A percentile compares a stretch with the other conserved stretches of the same genome.
Evolutionary conservation across 208 protist genomes (phyloP).

Genomic region (Kentomonas sorsogonicus): DNA sequence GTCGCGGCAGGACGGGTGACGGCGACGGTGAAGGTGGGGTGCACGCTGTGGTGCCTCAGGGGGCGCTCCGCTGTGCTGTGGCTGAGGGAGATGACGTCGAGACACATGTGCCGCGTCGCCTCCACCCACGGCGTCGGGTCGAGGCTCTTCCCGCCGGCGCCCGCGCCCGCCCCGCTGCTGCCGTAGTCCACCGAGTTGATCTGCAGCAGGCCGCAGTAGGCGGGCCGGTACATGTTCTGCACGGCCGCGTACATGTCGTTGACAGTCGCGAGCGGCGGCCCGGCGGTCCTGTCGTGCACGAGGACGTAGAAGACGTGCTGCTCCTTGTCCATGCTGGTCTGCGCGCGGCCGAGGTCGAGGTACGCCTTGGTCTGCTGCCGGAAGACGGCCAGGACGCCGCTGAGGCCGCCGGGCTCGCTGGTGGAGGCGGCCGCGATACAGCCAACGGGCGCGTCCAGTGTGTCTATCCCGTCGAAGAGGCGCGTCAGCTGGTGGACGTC

Average conservation of each 20-base stretch:
- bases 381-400: slow-evolving; percentile 47
- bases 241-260: slow-evolving; percentile 30
- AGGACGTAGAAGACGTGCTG: slow-evolving; percentile 65
- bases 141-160: slow-evolving; percentile 38
- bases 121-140: slow-evolving; percentile 69
- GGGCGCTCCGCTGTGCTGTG: slow-evolving; percentile 5
- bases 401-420: slow-evolving; percentile 34
- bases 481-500: slow-evolving; percentile 59
- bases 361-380: slow-evolving; percentile 29
- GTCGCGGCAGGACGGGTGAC: not conserved
- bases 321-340: slow-evolving; percentile 67
- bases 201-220: slow-evolving; percentile 52
- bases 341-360: slow-evolving; percentile 27
- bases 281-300: slow-evolving; percentile 61
- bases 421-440: slow-evolving; percentile 59
- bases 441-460: slow-evolving; percentile 73
- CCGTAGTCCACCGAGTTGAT: slow-evolving; percentile 63
- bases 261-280: slow-evolving; percentile 35
- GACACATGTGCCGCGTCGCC: slow-evolving; percentile 42
- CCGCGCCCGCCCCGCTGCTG: slow-evolving; percentile 53
- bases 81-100: slow-evolving; percentile 57
- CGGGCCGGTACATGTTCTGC: slow-evolving; percentile 41
- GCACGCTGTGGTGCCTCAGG: slow-evolving; percentile 5
- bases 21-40: not conserved
- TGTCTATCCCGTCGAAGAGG: slow-evolving; percentile 80